phyloP scores from a whole-genome alignment of 805 yeast species.

The Hanseniaspora lindneri region DNA sequence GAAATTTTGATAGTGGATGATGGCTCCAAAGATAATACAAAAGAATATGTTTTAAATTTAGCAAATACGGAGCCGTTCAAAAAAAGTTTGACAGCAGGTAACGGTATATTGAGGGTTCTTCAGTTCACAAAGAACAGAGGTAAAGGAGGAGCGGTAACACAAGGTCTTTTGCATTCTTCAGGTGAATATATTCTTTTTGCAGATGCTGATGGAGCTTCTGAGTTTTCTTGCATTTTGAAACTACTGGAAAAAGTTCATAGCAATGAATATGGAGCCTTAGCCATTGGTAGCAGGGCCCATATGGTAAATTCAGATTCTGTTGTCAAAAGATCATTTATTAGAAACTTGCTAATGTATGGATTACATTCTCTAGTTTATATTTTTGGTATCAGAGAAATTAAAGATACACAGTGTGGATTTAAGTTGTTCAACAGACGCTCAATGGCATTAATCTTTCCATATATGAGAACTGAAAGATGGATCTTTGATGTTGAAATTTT shows the following conservation, averaged over 20 bases:
- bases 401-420: conserved; percentile 97
- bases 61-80: conserved; percentile 35
- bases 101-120: conserved; percentile 45
- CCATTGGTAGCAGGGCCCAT: conserved; percentile 91
- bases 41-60: conserved; percentile 55
- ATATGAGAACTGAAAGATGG: conserved; percentile 95
- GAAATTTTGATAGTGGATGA: conserved; percentile 87
- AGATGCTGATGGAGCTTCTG: conserved; percentile 95
- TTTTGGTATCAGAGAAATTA: conserved; percentile 76
- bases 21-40: conserved; percentile 76
- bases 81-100: conserved; percentile 36
- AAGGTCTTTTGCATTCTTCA: conserved; percentile 65
- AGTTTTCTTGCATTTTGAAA: conserved; percentile 54
- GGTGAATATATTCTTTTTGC: conserved; percentile 77
- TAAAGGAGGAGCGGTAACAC: conserved; percentile 93
- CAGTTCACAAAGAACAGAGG: conserved; percentile 69
- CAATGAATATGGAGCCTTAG: conserved; percentile 32
- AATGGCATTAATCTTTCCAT: conserved; percentile 58
- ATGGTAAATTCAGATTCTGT: conserved; percentile 94
- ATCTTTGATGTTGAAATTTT: conserved; percentile 92
- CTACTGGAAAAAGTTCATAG: conserved; percentile 36
- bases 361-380: conserved; percentile 74
- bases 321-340: conserved; percentile 76
- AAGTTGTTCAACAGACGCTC: conserved; percentile 74
- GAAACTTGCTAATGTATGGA: conserved; percentile 88